Conservation (phyloP, 768 basidiomycete genomes). For the Russula brevipes region DNA sequence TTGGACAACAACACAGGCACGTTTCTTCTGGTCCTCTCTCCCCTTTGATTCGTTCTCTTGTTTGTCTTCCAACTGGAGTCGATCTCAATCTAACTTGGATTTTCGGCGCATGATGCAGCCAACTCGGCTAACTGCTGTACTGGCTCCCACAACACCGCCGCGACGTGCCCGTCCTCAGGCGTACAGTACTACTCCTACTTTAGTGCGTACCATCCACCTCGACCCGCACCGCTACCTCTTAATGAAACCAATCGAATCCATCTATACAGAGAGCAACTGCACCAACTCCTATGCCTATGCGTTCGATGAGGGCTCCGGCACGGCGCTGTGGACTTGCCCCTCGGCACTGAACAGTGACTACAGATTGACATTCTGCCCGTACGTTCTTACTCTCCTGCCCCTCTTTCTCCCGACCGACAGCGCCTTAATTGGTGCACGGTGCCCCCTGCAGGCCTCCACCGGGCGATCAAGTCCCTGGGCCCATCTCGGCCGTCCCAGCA, state of each 20-base stretch:
- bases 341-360: constrained; percentile 32
- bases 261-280: constrained; percentile 36
- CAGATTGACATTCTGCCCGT: constrained; percentile 33
- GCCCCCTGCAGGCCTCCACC: not conserved
- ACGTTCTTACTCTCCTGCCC: not conserved
- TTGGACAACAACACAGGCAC: constrained; percentile 35
- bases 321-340: constrained; percentile 51
- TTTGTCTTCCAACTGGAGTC: not conserved
- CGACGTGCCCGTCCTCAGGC: constrained; percentile 36
- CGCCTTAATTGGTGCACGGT: not conserved
- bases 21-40: not conserved
- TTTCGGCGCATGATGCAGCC: constrained; percentile 25
- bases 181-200: constrained; percentile 21
- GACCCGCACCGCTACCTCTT: too few species aligned
- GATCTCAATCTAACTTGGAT: not conserved
- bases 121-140: constrained; percentile 39
- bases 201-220: not conserved
- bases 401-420: too few species aligned
- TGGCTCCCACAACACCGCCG: constrained; percentile 30
- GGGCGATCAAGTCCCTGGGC: not conserved
- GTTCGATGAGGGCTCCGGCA: constrained; percentile 47
- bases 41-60: not conserved
- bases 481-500: constrained; percentile 14
- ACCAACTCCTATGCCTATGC: constrained; percentile 50
- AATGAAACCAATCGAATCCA: not conserved